A percentile compares a stretch with the other conserved stretches of the same genome.
phyloP scores from a whole-genome alignment of 352 stramenopile genomes.

The Globisporangium cylindrosporum region DNA sequence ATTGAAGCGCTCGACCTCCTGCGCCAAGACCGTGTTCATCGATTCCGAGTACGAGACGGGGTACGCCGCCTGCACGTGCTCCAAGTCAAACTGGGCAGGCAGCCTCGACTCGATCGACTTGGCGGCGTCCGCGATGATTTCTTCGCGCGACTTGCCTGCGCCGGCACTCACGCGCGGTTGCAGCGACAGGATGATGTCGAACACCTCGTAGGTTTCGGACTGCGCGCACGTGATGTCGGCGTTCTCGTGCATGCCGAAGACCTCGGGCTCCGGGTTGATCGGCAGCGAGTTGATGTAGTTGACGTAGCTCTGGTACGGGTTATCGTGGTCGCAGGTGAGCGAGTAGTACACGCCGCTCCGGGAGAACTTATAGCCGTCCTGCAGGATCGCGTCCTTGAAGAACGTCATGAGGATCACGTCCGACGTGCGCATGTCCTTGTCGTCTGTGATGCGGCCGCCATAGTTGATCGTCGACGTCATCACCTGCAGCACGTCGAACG shows the following conservation, averaged over 20 bases:
- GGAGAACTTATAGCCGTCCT: conserved; percentile 76
- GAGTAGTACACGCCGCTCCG: conserved; percentile 87
- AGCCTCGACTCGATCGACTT: conserved; percentile 68
- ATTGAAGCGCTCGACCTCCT: conserved; percentile 86
- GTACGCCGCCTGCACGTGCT: conserved; percentile 79
- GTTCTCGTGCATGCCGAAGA: conserved; percentile 95
- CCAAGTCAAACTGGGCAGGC: conserved; percentile 67
- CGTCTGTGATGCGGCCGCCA: conserved; percentile 91
- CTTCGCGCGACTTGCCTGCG: conserved; percentile 70
- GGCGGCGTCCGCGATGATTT: conserved; percentile 72
- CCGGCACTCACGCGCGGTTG: conserved; percentile 68
- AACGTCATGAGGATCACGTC: conserved; percentile 89
- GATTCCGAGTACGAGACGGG: conserved; percentile 91
- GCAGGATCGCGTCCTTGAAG: conserved; percentile 81
- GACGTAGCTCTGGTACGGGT: conserved; percentile 83
- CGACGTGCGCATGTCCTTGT: conserved; percentile 92
- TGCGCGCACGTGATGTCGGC: conserved; percentile 92
- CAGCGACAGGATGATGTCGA: conserved; percentile 86
- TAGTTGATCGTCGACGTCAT: conserved; percentile 96
- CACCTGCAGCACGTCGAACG: conserved; percentile 89
- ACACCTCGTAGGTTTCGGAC: conserved; percentile 84
- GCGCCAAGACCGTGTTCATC: conserved; percentile 95
- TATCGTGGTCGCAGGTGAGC: conserved; percentile 64
- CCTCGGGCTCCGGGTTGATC: conserved; percentile 88
- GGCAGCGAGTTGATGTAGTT: conserved; percentile 93